These are phyloP conservation scores for Hypericum androsaemum DNA, from an alignment of 345 rosid species.

Conservation along the genomic window DNA sequence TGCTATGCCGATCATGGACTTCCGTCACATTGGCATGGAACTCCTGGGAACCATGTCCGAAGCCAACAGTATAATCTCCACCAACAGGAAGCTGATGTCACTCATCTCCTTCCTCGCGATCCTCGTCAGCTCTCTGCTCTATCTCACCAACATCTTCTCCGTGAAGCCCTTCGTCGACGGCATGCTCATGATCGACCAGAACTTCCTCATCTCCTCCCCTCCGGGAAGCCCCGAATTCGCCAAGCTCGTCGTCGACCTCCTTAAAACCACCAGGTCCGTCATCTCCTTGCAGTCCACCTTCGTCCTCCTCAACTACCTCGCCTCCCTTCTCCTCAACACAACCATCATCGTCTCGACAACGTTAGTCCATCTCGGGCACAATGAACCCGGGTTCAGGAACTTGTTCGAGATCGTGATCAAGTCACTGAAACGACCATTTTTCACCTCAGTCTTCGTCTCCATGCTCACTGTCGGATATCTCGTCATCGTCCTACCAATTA, in stretches of 20 bases:
- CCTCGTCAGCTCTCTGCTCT: constrained; percentile 17
- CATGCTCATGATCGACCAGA: constrained; percentile 9
- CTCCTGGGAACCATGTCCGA: constrained; percentile 26
- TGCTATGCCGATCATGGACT: neutral
- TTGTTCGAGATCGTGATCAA: constrained; percentile 18
- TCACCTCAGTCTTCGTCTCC: constrained; percentile 29
- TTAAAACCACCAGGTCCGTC: constrained; percentile 16
- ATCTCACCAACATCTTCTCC: constrained; percentile 21
- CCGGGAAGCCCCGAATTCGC: constrained; percentile 21
- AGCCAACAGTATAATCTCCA: constrained; percentile 29
- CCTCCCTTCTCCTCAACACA: constrained; percentile 18
- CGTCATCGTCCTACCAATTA: constrained; percentile 11
- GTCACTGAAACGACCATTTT: constrained; percentile 32
- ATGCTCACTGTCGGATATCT: constrained; percentile 29
- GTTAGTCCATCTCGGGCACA: constrained; percentile 15
- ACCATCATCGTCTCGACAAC: constrained; percentile 34
- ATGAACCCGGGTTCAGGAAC: constrained; percentile 11
- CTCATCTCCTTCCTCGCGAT: constrained; percentile 21
- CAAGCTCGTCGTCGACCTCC: constrained; percentile 17
- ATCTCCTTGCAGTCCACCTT: constrained; percentile 17
- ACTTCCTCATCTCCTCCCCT: constrained; percentile 14
- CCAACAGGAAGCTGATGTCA: constrained; percentile 33
- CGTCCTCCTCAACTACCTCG: neutral
- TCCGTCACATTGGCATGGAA: constrained; percentile 6
- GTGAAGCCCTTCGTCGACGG: constrained; percentile 21